phyloP scores from a whole-genome alignment of 139 green algal genomes.

The Picochlorum sp. region DNA sequence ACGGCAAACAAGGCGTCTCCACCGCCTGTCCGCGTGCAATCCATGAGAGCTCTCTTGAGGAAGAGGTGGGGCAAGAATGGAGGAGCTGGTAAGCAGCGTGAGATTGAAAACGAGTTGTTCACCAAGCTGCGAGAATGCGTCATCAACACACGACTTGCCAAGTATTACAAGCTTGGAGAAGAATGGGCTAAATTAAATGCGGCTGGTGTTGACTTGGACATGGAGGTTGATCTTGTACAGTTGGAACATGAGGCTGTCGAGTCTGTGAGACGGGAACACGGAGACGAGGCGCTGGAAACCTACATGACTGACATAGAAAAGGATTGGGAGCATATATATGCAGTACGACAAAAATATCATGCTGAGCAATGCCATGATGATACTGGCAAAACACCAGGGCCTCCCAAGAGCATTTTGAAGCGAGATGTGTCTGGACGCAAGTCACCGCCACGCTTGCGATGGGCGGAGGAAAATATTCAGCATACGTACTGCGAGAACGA shows the following conservation, averaged over 20 bases:
- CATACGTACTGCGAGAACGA: not conserved
- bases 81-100: not conserved
- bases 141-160: slow-evolving; percentile 25
- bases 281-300: slow-evolving; percentile 1
- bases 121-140: slow-evolving; percentile 22
- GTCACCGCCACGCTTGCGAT: not conserved
- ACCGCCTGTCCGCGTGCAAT: not conserved
- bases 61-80: not conserved
- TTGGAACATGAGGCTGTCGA: not conserved
- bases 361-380: not conserved
- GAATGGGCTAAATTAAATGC: slow-evolving; percentile 27
- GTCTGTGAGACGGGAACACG: not conserved
- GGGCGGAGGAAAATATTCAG: not conserved
- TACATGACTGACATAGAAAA: slow-evolving; percentile 12
- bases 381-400: not conserved
- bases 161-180: slow-evolving; percentile 17
- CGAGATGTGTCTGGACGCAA: not conserved
- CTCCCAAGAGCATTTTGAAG: slow-evolving; percentile 23
- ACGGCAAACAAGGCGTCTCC: not conserved
- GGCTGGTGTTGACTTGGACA: slow-evolving; percentile 16
- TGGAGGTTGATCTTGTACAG: slow-evolving; percentile 1
- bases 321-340: slow-evolving; percentile 33
- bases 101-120: not conserved
- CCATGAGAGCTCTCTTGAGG: too few species aligned
- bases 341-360: slow-evolving; percentile 17